Percentiles rank a stretch among this genome's conserved stretches.
Conservation (phyloP, 495 filamentous ascomycete genomes). For the Podospora pseudocomata region DNA sequence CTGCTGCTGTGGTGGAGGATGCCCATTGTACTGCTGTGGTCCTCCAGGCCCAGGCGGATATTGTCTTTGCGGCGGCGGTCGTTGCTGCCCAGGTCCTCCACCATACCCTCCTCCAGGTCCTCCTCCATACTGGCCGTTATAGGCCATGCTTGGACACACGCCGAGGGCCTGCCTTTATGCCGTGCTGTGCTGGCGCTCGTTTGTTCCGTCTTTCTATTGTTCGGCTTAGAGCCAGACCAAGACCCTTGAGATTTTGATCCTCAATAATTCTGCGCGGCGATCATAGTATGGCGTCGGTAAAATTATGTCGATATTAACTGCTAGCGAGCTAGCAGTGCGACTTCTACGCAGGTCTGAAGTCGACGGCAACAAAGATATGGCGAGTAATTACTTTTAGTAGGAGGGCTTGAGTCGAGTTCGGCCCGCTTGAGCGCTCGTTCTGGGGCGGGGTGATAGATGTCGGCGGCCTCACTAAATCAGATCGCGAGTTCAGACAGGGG, state of each 20-base stretch:
- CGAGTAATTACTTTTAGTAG: neutral
- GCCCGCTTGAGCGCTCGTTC: neutral
- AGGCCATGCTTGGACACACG: constrained; percentile 37
- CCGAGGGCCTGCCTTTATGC: constrained; percentile 14
- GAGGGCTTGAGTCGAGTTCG: neutral
- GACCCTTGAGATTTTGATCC: neutral
- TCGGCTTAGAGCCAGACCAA: neutral
- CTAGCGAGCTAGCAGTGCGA: neutral
- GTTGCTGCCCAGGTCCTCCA: constrained; percentile 44
- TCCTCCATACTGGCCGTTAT: constrained; percentile 46
- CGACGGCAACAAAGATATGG: neutral
- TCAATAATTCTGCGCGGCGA: neutral
- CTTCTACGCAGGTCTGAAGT: neutral
- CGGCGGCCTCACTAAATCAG: neutral
- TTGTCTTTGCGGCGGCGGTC: constrained; percentile 50
- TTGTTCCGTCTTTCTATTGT: neutral
- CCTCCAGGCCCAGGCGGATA: constrained; percentile 35
- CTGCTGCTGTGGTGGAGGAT: constrained; percentile 44
- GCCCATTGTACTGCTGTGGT: constrained; percentile 48
- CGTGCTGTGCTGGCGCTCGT: neutral
- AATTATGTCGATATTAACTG: neutral
- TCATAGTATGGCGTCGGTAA: neutral
- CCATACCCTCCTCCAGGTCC: constrained; percentile 41
- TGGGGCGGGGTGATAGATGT: neutral
- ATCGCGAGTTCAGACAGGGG: neutral